phyloP scores from a whole-genome alignment of 2,329 filamentous ascomycete genomes.

The Fusarium falciforme region DNA sequence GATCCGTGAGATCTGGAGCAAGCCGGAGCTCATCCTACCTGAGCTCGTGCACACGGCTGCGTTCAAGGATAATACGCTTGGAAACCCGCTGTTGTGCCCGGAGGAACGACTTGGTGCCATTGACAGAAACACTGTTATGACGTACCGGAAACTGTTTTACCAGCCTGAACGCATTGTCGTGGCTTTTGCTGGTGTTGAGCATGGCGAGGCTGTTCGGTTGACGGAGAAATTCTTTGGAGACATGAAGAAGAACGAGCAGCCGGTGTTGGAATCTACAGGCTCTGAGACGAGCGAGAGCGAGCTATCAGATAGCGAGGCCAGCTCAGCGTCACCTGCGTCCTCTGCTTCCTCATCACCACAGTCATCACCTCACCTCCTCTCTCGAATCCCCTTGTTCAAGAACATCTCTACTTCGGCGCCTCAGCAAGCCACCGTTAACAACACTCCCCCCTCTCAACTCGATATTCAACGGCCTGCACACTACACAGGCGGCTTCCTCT shows the following conservation, averaged over 20 bases:
- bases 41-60: constrained; percentile 96
- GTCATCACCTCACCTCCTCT: constrained; percentile 75
- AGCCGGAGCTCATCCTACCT: constrained; percentile 94
- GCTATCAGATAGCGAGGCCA: constrained; percentile 49
- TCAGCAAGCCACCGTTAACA: constrained; percentile 67
- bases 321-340: constrained; percentile 47
- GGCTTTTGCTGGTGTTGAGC: constrained; percentile 92
- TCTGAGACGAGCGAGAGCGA: constrained; percentile 66
- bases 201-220: constrained; percentile 81
- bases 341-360: constrained; percentile 53
- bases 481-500: constrained; percentile 95
- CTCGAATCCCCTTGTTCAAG: constrained; percentile 90
- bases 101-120: constrained; percentile 83
- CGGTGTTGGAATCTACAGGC: constrained; percentile 64
- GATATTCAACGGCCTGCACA: constrained; percentile 75
- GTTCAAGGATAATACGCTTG: constrained; percentile 95
- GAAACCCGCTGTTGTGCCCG: constrained; percentile 92
- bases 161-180: constrained; percentile 91
- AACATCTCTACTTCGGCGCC: constrained; percentile 82
- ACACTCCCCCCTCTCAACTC: constrained; percentile 57
- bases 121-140: constrained; percentile 76
- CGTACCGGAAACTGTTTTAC: constrained; percentile 87
- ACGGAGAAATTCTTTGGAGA: constrained; percentile 91
- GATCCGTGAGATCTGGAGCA: constrained; percentile 97
- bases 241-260: constrained; percentile 72